Evolutionary conservation across 2,329 filamentous ascomycete genomes (phyloP), one percentile per base, ranked within the genome.

Genomic region (Cercospora janseana): DNA sequence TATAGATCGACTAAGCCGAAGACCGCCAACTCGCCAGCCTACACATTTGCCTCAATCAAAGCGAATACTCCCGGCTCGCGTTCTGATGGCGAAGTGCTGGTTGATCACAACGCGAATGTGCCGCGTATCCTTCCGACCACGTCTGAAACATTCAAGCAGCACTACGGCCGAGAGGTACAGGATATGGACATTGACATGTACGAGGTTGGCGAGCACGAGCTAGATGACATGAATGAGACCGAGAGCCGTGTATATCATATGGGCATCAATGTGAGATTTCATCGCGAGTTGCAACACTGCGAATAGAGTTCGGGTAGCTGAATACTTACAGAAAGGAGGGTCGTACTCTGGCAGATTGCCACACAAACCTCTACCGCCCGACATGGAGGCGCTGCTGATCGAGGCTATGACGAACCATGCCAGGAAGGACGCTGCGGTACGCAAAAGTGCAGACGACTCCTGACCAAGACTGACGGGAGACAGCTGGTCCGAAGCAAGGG

Each of bases 401-500:
- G 20, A 41, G n/a, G 37, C 42, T 12, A 18, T 43, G 15, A 41
- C 40, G 7, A 41, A 49, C 23, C 16, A 27, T 7, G 44, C 23
- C 6, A 34, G 32, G 16, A 52, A 32, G 29, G 37, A 26, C 18
- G 21, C 46, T 16, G 27, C 20, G 42, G 49, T 51, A 34, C 9
- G 34, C 12, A 9, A n/a, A n/a, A n/a, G n/a, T n/a, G n/a, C n/a
- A n/a, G n/a, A n/a, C n/a, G n/a, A n/a, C n/a, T n/a, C n/a, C n/a
- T n/a, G n/a, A n/a, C n/a, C n/a, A n/a, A 67, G 75, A 52, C 70
- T 78, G 4, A 60, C 70, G 1, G 71, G 71, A 4, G 72, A 72
- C 13, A 70, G 72, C 31, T 79, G 76, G 77, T 65, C 75, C 35
- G 74, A 77, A 15, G 67, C 72, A 1, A 62, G 58, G 2, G 75